Evolutionary conservation across 2,329 filamentous ascomycete species (phyloP), one percentile per base, ranked within the genome.

Genomic region (Aspergillus piperis): DNA sequence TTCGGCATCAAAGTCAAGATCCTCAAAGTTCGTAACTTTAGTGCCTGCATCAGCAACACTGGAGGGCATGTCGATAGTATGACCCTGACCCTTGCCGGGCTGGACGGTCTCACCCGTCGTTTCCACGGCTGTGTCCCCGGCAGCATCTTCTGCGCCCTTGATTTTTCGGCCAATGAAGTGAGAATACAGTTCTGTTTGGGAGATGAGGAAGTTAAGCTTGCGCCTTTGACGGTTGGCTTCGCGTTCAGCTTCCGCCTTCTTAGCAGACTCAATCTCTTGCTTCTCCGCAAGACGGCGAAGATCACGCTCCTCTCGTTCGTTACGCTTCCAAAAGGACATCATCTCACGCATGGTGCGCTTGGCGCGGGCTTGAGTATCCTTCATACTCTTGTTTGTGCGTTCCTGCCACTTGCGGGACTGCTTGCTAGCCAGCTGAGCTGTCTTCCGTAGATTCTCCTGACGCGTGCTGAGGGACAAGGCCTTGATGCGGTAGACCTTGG

Each of bases 131-230:
- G 87, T 87, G 71, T 93, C 92, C 70, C 95, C 91, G 21, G 92
- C 95, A 52, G 91, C 94, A 78, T 99, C 93, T 51, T 98, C 93
- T 68, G 95, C 90, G 1, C 94, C 98, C 81, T 96, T 96, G 79
- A 98, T 96, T 83, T 99, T 99, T 81, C 96, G 96, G 75, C 95
- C 94, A 70, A 99, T 97, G 78, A 99, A 99, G 83, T 99, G 95
- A 44, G 94, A 98, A 82, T 99, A 99, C 54, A 99, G 84, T 75
- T 99, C 95, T 0, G 95, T 99, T 80, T 99, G 95, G 1, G 94
- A 97, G 76, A 99, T 99, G 65, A 99, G 85, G 84, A 99, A 99
- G 80, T 99, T 98, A 75, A 99, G 90, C 82, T 99, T 99, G 71
- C 95, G 88, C 86, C 96, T 96, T 80, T 99, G 95, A 65, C 95